Conservation (phyloP, 2,329 filamentous ascomycete genomes). For the Verticillium nonalfalfae region DNA sequence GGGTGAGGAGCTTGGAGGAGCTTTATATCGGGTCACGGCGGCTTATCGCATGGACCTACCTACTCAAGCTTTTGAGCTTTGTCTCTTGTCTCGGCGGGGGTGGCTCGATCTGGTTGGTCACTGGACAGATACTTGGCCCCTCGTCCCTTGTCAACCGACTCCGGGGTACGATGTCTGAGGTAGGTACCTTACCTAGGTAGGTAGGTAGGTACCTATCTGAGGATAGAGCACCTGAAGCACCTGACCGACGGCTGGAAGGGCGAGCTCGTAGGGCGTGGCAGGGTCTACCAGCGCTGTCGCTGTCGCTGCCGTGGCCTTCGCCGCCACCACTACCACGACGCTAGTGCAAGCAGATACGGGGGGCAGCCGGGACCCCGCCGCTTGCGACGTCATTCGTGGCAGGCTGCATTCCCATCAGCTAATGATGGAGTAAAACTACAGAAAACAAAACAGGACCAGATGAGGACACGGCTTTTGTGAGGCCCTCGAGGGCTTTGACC, state of each 20-base stretch:
- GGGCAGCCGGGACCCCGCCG: neutral
- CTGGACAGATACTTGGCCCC: neutral
- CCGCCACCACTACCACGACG: neutral
- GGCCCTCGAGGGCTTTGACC: neutral
- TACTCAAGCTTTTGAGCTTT: neutral
- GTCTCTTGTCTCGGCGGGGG: neutral
- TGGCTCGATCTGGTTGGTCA: neutral
- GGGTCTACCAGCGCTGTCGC: neutral
- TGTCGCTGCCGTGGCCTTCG: too few relatives aligned
- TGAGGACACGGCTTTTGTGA: neutral
- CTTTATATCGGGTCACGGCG: conserved; percentile 12
- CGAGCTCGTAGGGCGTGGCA: neutral
- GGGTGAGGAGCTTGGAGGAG: conserved; percentile 5
- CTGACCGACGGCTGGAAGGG: neutral
- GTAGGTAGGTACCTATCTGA: too few relatives aligned
- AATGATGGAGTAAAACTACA: neutral
- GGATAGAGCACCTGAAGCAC: neutral
- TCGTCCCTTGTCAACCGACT: neutral
- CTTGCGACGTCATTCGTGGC: neutral
- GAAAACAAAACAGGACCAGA: neutral
- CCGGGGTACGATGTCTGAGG: neutral
- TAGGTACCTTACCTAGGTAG: too few relatives aligned
- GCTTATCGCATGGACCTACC: conserved; percentile 7
- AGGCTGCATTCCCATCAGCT: neutral
- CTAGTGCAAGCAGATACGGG: neutral